Percentiles rank a stretch among this genome's conserved stretches.
Evolutionary conservation across 345 rosid genomes (phyloP).

Genomic region (Bretschneidera sinensis): DNA sequence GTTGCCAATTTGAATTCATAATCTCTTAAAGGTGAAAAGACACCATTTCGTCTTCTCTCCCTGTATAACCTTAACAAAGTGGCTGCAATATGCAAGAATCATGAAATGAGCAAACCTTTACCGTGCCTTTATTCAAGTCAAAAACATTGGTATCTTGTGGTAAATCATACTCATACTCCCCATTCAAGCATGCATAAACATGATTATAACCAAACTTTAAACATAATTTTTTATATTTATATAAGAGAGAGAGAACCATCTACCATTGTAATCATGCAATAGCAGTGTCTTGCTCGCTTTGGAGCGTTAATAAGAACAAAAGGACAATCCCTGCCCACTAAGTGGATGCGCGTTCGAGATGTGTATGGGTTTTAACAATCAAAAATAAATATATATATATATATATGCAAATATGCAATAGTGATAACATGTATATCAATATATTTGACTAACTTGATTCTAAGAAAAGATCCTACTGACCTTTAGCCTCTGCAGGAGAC

Average conservation of each 20-base stretch:
- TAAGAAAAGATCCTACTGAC: constrained; percentile 33
- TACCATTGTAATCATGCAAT: too few relatives aligned
- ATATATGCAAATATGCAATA: too few relatives aligned
- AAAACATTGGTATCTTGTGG: not conserved
- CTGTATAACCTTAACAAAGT: constrained; percentile 63
- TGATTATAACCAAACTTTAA: too few relatives aligned
- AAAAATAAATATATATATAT: too few relatives aligned
- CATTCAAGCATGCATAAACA: too few relatives aligned
- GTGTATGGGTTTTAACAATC: too few relatives aligned
- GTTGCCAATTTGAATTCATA: constrained; percentile 36
- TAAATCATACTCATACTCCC: not conserved
- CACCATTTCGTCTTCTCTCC: constrained; percentile 54
- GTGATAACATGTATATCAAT: not conserved
- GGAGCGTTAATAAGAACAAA: too few relatives aligned
- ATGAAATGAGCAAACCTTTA: constrained; percentile 2
- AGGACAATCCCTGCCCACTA: too few relatives aligned
- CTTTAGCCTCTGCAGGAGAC: constrained; percentile 79
- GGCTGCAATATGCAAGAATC: constrained; percentile 45
- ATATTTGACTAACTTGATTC: not conserved
- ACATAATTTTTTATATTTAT: too few relatives aligned
- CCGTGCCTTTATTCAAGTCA: constrained; percentile 4
- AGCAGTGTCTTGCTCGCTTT: too few relatives aligned
- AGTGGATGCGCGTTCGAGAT: too few relatives aligned
- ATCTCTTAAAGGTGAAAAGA: constrained; percentile 38
- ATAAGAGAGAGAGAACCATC: too few relatives aligned